phyloP scores from a whole-genome alignment of 371 early-diverging fungal genomes.

The Lichtheimia corymbifera region DNA sequence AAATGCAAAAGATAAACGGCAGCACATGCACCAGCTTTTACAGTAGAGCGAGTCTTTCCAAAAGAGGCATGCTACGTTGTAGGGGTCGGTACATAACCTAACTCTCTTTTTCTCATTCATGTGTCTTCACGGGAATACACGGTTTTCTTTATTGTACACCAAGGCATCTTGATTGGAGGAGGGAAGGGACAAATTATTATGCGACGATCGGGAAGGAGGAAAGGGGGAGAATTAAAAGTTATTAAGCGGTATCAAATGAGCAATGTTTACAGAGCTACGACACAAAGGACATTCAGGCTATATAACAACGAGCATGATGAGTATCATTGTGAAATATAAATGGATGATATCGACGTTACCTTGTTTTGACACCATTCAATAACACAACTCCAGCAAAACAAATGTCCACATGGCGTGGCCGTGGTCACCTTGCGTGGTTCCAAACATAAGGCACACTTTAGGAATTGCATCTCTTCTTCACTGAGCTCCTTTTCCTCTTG shows the following conservation, averaged over 20 bases:
- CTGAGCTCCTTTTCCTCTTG: conserved; percentile 27
- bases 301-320: background rate
- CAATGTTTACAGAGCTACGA: conserved; percentile 68
- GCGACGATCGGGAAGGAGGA: too few relatives aligned
- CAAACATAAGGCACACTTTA: conserved; percentile 86
- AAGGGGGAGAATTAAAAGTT: conserved; percentile 36
- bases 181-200: background rate
- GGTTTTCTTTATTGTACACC: too few relatives aligned
- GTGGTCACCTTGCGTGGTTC: conserved; percentile 75
- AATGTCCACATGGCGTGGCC: conserved; percentile 88
- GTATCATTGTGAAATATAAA: background rate
- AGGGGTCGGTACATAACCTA: too few relatives aligned
- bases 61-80: background rate
- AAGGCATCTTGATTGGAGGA: background rate
- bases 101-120: too few relatives aligned
- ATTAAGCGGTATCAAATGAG: conserved; percentile 64
- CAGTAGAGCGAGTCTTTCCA: background rate
- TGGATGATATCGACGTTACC: conserved; percentile 38
- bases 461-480: conserved; percentile 40
- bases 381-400: conserved; percentile 93
- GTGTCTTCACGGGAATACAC: too few relatives aligned
- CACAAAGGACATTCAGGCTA: conserved; percentile 88
- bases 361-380: conserved; percentile 90
- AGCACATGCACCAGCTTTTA: too few relatives aligned
- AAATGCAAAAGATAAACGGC: too few relatives aligned